A percentile compares a stretch with the other conserved stretches of the same genome.
phyloP scores from a whole-genome alignment of 768 basidiomycete species.

The Suillus occidentalis region DNA sequence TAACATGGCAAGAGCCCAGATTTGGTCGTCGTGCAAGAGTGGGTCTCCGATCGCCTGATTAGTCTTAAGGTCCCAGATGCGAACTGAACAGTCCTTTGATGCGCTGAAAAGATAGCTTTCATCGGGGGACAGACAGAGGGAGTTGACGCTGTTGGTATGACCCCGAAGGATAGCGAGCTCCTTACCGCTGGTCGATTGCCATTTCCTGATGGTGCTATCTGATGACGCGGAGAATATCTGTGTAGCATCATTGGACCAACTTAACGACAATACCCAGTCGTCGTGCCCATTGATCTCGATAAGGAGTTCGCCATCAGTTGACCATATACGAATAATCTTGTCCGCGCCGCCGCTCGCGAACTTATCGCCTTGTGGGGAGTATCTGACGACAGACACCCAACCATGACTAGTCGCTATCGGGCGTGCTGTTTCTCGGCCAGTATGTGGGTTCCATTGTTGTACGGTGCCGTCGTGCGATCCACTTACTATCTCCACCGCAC shows the following conservation, averaged over 20 bases:
- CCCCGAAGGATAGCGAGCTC: not conserved
- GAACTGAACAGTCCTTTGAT: not conserved
- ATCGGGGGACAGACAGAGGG: not conserved
- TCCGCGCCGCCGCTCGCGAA: not conserved
- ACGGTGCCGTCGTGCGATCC: conserved; percentile 13
- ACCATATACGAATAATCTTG: not conserved
- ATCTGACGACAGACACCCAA: not conserved
- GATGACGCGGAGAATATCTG: not conserved
- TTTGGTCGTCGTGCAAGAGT: too few species aligned
- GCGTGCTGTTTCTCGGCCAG: not conserved
- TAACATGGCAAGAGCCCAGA: too few species aligned
- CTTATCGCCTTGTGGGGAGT: not conserved
- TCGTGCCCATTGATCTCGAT: not conserved
- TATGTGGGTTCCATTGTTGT: conserved; percentile 13
- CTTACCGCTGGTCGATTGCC: not conserved
- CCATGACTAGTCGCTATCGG: not conserved
- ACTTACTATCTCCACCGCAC: conserved; percentile 12
- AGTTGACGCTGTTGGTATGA: not conserved
- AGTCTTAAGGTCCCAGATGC: not conserved
- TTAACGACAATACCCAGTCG: not conserved
- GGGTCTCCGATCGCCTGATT: not conserved
- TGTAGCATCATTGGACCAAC: not conserved
- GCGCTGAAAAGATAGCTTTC: not conserved
- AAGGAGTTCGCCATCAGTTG: not conserved
- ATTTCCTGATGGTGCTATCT: not conserved